phyloP scores from a whole-genome alignment of 805 yeast species.

The Saturnispora halmiae region DNA sequence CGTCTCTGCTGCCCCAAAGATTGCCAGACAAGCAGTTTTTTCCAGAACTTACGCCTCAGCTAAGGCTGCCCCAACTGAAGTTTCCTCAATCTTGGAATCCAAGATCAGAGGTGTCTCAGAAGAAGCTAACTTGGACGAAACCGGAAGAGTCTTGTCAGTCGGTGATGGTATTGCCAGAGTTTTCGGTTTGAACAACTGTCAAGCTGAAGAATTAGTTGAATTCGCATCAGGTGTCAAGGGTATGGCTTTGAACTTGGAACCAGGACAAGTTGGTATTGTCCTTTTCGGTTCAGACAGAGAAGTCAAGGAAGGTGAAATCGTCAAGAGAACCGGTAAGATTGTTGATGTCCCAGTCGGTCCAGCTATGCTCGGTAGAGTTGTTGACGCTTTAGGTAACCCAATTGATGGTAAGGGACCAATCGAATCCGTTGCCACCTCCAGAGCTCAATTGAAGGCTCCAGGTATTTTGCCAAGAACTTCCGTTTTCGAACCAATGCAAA shows the following conservation, averaged over 20 bases:
- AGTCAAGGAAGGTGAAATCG: slow-evolving; percentile 99
- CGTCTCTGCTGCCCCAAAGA: slow-evolving; percentile 37
- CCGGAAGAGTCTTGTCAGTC: slow-evolving; percentile 98
- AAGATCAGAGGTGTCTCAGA: slow-evolving; percentile 98
- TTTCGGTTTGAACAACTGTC: slow-evolving; percentile 98
- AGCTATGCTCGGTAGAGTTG: slow-evolving; percentile 96
- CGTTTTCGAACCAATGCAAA: slow-evolving; percentile 98
- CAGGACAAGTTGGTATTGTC: slow-evolving; percentile 99
- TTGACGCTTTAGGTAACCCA: slow-evolving; percentile 98
- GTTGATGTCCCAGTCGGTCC: slow-evolving; percentile 99
- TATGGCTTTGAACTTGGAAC: slow-evolving; percentile 99
- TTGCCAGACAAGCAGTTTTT: slow-evolving; percentile 46
- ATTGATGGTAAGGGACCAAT: slow-evolving; percentile 99
- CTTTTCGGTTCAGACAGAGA: slow-evolving; percentile 98
- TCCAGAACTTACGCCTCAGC: slow-evolving; percentile 82
- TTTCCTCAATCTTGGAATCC: slow-evolving; percentile 96
- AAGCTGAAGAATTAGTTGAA: slow-evolving; percentile 99
- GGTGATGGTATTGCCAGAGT: slow-evolving; percentile 99
- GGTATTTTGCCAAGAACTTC: slow-evolving; percentile 99
- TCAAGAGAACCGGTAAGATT: slow-evolving; percentile 99
- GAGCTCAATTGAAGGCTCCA: slow-evolving; percentile 99
- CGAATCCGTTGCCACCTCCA: slow-evolving; percentile 69
- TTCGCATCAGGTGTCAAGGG: slow-evolving; percentile 99
- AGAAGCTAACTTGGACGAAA: slow-evolving; percentile 96
- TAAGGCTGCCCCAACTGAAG: slow-evolving; percentile 99